phyloP scores from a whole-genome alignment of 2,329 filamentous ascomycete genomes.

The Colletotrichum lupini region DNA sequence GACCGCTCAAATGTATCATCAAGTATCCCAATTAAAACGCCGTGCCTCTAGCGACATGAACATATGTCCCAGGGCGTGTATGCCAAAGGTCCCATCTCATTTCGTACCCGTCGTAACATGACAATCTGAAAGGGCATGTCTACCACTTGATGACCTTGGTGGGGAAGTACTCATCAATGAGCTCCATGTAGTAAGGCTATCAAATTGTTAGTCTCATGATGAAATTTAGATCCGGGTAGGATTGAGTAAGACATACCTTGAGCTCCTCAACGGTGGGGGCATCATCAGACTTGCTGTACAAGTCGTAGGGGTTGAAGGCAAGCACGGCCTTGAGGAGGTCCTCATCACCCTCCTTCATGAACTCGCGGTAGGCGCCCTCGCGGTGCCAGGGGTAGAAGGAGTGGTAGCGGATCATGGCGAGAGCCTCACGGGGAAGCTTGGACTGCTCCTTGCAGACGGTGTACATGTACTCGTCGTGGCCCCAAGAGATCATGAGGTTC shows the following conservation, averaged over 20 bases:
- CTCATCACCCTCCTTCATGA: conserved; percentile 87
- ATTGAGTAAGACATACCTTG: conserved; percentile 54
- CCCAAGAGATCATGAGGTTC: conserved; percentile 91
- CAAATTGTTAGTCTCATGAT: neutral
- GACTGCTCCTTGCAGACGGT: conserved; percentile 87
- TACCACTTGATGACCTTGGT: conserved; percentile 52
- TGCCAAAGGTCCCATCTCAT: conserved; percentile 16
- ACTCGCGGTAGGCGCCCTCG: conserved; percentile 80
- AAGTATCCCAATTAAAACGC: conserved; percentile 18
- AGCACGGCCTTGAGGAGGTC: conserved; percentile 83
- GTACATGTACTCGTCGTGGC: conserved; percentile 90
- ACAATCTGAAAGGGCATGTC: neutral
- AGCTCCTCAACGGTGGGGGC: conserved; percentile 80
- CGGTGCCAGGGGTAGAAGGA: conserved; percentile 94
- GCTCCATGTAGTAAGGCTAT: conserved; percentile 54
- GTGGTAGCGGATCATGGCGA: conserved; percentile 95
- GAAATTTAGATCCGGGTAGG: too few species aligned
- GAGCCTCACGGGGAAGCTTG: conserved; percentile 80
- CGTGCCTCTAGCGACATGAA: conserved; percentile 4
- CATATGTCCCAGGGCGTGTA: neutral
- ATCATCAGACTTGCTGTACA: conserved; percentile 92
- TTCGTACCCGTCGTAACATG: conserved; percentile 26
- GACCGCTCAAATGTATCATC: conserved; percentile 23
- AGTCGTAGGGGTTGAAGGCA: conserved; percentile 91
- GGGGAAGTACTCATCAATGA: conserved; percentile 57